Evolutionary conservation across 345 rosid species (phyloP), one percentile per base, ranked within the genome.

Genomic region (Acer saccharum): DNA sequence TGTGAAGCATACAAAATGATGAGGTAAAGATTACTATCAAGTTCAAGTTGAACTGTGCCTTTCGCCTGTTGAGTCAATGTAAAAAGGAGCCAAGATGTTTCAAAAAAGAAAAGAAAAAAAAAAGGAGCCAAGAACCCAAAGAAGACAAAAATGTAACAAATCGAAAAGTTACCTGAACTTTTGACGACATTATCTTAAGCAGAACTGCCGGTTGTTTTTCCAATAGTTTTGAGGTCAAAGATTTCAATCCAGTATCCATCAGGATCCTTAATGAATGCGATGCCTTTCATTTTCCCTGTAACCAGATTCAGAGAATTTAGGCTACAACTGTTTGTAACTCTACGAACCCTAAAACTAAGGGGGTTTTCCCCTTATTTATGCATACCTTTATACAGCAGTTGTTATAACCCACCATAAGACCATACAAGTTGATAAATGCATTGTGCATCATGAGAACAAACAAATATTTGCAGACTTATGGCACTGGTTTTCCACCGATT

Each of bases 161-260:
- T 25, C 27, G 27, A 25, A 27, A 68, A 11, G n/a, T 60, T 35
- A 79, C 83, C 82, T 63, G 35, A 29, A n/a, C 21, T 35, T 68
- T 12, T 10, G 4, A 32, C 46, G 0, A 41, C 52, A 39, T 66
- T 44, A 46, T 65, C 79, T 92, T 90, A 93, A 75, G 87, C 84
- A 75, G 83, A 87, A 57, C 39, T 3, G 35, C 13, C 80, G 7
- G 88, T 2, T 18, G 77, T 46, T 48, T 76, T 82, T 46, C 90
- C 88, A 35, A 91, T 90, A 66, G 80, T 87, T 69, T 87, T 88
- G 75, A 89, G 90, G 81, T 96, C 97, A 69, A 94, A 94, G 86
- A 96, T 94, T 86, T 96, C 98, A 55, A 91, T 94, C 98, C 97
- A 91, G 80, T 96, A 90, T 83, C 98, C 95, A 87, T 94, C 98